phyloP scores from a whole-genome alignment of 2,329 filamentous ascomycete genomes.

The Lojkania enalia region DNA sequence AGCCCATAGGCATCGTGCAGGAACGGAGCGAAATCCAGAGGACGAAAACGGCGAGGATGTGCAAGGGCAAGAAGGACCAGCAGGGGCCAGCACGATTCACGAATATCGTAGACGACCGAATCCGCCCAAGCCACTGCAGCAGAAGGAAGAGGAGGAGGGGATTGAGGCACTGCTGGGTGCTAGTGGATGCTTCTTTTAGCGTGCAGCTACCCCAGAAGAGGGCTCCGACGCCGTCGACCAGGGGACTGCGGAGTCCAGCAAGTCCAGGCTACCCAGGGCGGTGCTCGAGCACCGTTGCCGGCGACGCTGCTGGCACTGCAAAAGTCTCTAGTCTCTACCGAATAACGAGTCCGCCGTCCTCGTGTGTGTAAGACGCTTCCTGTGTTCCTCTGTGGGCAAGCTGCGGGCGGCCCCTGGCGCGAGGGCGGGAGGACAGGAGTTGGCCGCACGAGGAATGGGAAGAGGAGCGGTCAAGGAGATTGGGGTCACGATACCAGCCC shows the following conservation, averaged over 20 bases:
- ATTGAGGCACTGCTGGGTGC: slow-evolving; percentile 10
- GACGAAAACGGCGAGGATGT: slow-evolving; percentile 2
- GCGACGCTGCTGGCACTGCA: no score
- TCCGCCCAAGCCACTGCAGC: slow-evolving; percentile 8
- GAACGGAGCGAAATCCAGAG: slow-evolving; percentile 5
- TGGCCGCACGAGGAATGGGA: not conserved
- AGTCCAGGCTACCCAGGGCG: not conserved
- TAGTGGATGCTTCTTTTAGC: slow-evolving; percentile 9
- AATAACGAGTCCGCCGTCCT: no score
- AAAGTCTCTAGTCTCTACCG: no score
- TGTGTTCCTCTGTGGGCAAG: not conserved
- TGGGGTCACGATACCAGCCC: slow-evolving; percentile 15
- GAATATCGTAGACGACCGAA: not conserved
- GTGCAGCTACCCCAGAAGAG: slow-evolving; percentile 8
- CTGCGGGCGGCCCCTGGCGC: not conserved
- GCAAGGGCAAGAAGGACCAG: slow-evolving; percentile 8
- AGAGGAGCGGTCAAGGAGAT: slow-evolving; percentile 14
- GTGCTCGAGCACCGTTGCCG: not conserved
- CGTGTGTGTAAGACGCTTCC: no score
- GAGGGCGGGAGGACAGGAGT: not conserved
- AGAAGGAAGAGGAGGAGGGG: not conserved
- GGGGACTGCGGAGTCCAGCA: slow-evolving; percentile 4
- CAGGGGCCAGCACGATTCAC: slow-evolving; percentile 5
- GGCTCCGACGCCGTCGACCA: not conserved
- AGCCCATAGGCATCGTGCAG: not conserved